Evolutionary conservation across 2,329 filamentous ascomycete species (phyloP).

Genomic region (Alternaria solani): DNA sequence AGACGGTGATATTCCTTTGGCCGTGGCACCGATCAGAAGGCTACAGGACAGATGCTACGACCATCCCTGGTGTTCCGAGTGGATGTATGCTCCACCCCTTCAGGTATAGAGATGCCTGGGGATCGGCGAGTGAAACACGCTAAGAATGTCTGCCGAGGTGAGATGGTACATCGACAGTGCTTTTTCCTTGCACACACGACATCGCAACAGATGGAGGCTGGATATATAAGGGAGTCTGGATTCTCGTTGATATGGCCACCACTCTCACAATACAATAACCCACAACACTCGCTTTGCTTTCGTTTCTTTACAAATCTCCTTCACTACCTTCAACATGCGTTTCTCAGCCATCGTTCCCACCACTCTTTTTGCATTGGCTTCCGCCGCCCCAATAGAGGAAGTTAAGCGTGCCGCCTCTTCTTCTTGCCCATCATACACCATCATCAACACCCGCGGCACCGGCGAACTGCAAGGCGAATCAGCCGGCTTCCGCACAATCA

Average conservation of each 20-base stretch:
- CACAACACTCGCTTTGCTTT: not conserved
- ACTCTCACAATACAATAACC: not conserved
- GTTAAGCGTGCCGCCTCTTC: conserved; percentile 6
- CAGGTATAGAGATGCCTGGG: not conserved
- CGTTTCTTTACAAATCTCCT: not conserved
- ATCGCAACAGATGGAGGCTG: not conserved
- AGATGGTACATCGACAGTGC: not conserved
- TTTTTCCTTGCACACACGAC: not conserved
- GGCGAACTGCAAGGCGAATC: conserved; percentile 28
- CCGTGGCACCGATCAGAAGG: not conserved
- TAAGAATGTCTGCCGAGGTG: conserved; percentile 3
- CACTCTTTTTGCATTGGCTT: conserved; percentile 18
- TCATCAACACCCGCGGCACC: conserved; percentile 36
- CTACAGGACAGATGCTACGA: not conserved
- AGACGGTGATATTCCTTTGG: not conserved
- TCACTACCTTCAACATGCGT: conserved; percentile 18
- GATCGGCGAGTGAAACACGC: not conserved
- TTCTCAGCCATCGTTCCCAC: conserved; percentile 14
- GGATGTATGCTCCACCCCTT: not conserved
- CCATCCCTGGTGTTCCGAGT: not conserved
- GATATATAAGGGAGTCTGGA: not conserved
- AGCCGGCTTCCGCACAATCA: conserved; percentile 47
- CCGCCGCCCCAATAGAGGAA: conserved; percentile 18
- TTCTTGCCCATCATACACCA: conserved; percentile 31
- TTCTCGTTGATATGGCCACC: not conserved